Base-by-base conservation (phyloP, 441 rosid species). In the Raphanus hybrid region DNA sequence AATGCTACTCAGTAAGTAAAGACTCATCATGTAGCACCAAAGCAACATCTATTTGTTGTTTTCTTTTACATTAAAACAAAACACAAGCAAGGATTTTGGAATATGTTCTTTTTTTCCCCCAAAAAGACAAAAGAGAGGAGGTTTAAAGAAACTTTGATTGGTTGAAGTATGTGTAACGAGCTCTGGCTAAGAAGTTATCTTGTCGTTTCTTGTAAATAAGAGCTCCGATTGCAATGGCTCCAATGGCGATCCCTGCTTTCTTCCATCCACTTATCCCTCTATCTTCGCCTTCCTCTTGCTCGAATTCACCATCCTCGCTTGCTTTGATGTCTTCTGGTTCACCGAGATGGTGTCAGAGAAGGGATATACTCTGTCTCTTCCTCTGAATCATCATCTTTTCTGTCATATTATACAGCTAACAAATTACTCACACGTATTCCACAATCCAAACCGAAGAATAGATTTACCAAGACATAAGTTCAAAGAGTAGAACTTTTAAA, bases 1-100 rank as follows among this genome's bases (percentile, higher is more conserved):
- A 41, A 93, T 95, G 98, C 97, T 93, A 32, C 84, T 95, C 74
- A n/a, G n/a, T n/a, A n/a, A n/a, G n/a, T n/a, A n/a, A 37, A 52
- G 62, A 58, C 6, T 58, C 32, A 20, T 20, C 62, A 58, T 58
- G 61, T 57, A 57, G 2, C 62, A 26, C n/a, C 64, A 69, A 18
- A 18, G 20, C 20, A 18, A 63, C 16, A 54, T 23, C 74, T 67
- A 39, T n/a, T 67, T 16, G 8, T 67, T 12, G 3, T 52, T 18
- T 59, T 54, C n/a, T 66, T 67, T 67, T 67, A 43, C 29, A 61
- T 60, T 5, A 59, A 26, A 20, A 23, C 57, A 29, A 67, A 73
- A 41, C 59, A 67, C n/a, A n/a, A n/a, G n/a, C 61, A 50, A 68
- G 67, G 72, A 67, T 73, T 78, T 37, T 78, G 59, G 69, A 50